Base-by-base conservation (phyloP, 495 filamentous ascomycete genomes). In the Xanthoparmelia taractica region DNA sequence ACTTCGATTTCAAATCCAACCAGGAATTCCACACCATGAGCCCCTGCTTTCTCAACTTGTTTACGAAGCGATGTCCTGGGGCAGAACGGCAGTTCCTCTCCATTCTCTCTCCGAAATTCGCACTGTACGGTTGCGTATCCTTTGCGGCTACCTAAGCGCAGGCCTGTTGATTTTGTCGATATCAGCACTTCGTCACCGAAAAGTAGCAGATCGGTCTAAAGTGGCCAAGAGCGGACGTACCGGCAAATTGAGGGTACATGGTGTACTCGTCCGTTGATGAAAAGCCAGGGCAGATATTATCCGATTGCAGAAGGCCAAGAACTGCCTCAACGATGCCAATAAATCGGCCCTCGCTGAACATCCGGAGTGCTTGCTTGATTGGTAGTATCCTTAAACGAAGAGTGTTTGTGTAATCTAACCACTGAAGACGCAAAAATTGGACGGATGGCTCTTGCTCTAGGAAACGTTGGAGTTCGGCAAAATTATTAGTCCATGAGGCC, bases 1-100 rank as follows among this genome's bases (percentile, higher is more conserved):
- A 96, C 84, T 72, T 96, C 91, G 40, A 92, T 84, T 72, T 96
- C 92, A 67, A 92, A 93, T 6, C 91, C 91, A 34, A 89, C 70
- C 1, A 87, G 75, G 43, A 92, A 82, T 33, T 80, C 68, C 40
- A 82, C 74, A 12, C 74, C 69, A 20, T 76, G 67, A 33, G 72
- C 66, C 20, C 75, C 54, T 18, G 79, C 74, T 15, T 75, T 71
- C n/a, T 78, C 72, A 17, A 87, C 68, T 18, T 85, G 75, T 31
- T 74, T 74, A 5, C 77, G 74, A 45, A 89, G 74, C 37, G 83
- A 65, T 10, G 78, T 79, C 29, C 91, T 77, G 0, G 86, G 85
- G 68, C 89, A 90, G 17, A 82, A 45, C n/a, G 69, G 71, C 2
- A 67, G 72, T 47, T 60, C 45, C 2, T 71, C 47, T 6, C 75